These are phyloP conservation scores for Raddia guianensis DNA, from an alignment of 176 grass and related monocot species.

Conservation along the genomic window DNA sequence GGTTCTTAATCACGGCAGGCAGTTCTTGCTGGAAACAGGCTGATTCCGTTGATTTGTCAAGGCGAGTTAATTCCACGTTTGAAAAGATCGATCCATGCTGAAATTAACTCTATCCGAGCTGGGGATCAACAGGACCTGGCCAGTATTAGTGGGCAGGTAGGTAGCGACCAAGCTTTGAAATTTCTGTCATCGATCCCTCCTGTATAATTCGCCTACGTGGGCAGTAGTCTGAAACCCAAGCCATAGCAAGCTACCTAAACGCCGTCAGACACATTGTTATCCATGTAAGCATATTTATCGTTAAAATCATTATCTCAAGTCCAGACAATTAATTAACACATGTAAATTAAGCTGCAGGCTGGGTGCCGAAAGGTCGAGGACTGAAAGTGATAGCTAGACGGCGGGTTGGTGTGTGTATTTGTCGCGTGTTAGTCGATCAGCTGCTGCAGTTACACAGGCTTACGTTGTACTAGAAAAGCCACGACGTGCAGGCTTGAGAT, in stretches of 20 bases:
- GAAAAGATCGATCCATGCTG: neutral
- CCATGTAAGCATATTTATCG: neutral
- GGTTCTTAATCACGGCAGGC: neutral
- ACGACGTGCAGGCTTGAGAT: neutral
- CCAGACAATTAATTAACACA: neutral
- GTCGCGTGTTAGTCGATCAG: neutral
- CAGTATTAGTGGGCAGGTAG: conserved; percentile 34
- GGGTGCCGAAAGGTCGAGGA: no score
- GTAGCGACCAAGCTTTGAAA: conserved; percentile 30
- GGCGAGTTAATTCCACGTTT: neutral
- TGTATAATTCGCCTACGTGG: conserved; percentile 19
- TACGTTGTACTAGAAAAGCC: conserved; percentile 13
- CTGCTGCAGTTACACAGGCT: neutral
- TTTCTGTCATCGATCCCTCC: neutral
- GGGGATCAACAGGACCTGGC: neutral
- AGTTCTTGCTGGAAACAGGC: neutral
- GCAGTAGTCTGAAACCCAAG: conserved; percentile 15
- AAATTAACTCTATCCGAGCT: neutral
- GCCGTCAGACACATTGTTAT: neutral
- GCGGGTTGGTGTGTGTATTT: conserved; percentile 30
- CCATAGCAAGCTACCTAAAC: conserved; percentile 9
- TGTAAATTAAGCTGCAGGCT: conserved; percentile 3
- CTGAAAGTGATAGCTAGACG: conserved; percentile 30
- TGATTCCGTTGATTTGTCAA: neutral
- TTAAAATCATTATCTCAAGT: neutral